A percentile compares a stretch with the other conserved stretches of the same genome.
Evolutionary conservation across 225 moss, liverwort and hornwort species (phyloP).

Genomic region (Polytrichum formosum): DNA sequence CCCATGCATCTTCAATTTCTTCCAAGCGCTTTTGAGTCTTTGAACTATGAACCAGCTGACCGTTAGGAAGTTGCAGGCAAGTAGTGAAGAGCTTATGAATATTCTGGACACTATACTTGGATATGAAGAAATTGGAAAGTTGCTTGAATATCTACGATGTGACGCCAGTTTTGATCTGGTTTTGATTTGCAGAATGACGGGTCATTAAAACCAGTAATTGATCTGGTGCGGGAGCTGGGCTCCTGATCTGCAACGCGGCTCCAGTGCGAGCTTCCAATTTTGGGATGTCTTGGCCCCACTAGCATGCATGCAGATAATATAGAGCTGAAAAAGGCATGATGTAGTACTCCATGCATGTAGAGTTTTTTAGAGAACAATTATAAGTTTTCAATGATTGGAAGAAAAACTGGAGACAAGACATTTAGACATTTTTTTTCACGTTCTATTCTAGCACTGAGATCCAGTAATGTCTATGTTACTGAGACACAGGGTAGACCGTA

Average conservation of each 20-base stretch:
- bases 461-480: no score
- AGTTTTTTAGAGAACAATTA: no score
- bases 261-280: neutral
- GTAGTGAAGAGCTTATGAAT: neutral
- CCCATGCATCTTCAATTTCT: neutral
- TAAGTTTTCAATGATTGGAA: no score
- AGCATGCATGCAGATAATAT: no score
- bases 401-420: no score
- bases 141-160: neutral
- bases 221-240: slow-evolving; percentile 50
- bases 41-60: neutral
- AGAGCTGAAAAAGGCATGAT: no score
- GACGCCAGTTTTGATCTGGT: neutral
- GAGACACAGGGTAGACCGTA: no score
- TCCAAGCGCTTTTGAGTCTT: neutral
- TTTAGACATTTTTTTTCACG: no score
- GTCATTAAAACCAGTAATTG: slow-evolving; percentile 45
- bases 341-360: no score
- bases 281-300: no score
- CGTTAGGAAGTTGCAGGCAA: neutral
- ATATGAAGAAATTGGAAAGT: neutral
- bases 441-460: no score
- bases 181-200: slow-evolving; percentile 54
- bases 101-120: neutral
- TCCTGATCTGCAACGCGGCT: slow-evolving; percentile 16